Evolutionary conservation across 1,139 yeast species (phyloP), one percentile per base, ranked within the genome.

Genomic region (Groenewaldozyma auringiensis): DNA sequence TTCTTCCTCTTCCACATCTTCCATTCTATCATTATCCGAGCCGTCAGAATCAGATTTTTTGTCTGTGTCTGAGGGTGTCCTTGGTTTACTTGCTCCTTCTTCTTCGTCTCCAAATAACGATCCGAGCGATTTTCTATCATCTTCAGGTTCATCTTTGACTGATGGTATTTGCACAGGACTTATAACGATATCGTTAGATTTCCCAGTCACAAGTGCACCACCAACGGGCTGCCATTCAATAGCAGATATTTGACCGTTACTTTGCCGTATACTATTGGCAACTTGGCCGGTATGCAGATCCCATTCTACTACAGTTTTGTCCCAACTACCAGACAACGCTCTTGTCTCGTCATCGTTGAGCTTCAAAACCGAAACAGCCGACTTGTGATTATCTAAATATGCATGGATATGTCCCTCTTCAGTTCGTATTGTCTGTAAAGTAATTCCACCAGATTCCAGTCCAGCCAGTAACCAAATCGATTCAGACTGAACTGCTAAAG

Each of bases 301-400:
- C 96, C 97, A 89, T 54, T 82, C 77, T 21, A 81, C 68, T 2
- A 67, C 56, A 2, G 60, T 58, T 60, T 79, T 81, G 66, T 92
- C 98, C 95, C 97, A 92, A 3, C 94, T 78, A 0, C 96, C 98
- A 37, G 94, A 82, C 3, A 92, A 61, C 35, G 88, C 77, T 42
- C 69, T 65, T 40, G 74, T 73, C 50, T 85, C 88, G 37, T 71
- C 71, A 34, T 72, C 70, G 58, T 81, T 83, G 48, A 92, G 69
- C 49, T 71, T 70, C 37, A 92, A 62, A 21, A 79, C 81, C 14
- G 94, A 83, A 0, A 92, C 87, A 0, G 96, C 79, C 47, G 79
- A 81, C 29, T 69, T 73, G 62, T 92, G 98, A 42, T 74, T 74
- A 46, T 69, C 68, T 62, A 92, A 81, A 60, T 86, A 85, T 57